Base-by-base conservation (phyloP, 169 alveolate genomes). In the Plasmodium gonderi region DNA sequence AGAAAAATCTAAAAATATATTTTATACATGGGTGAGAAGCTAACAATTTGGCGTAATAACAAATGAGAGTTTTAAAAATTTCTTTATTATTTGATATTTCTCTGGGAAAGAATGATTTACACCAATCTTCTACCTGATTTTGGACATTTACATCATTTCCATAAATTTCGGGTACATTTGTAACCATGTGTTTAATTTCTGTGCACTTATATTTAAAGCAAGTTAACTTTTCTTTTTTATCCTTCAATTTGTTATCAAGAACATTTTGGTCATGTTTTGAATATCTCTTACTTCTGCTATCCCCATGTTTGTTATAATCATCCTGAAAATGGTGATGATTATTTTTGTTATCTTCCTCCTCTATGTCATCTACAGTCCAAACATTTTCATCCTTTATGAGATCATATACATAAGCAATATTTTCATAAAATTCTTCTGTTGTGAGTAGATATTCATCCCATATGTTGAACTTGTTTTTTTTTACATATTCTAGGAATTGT, bases 71-170 rank as follows among this genome's bases (percentile, higher is more conserved):
- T 68, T 65, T 82, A 81, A 81, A 92, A 69, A 95, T 91, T 36
- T 92, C 91, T 85, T 93, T 95, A 33, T 95, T 94, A 11, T 93
- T 77, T 44, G 76, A 47, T 67, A 87, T 54, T 11, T 96, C 96
- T n/a, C 92, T 91, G 17, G 94, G 8, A 64, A 91, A 90, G 80
- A 68, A 90, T 64, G 91, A 93, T 29, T 92, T 92, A 40, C 95
- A 94, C 89, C 94, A 69, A 29, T 95, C 96, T 65, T 95, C 97
- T 45, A 94, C 76, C 75, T 95, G 96, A 12, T 23, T 92, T 42
- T 92, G 95, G 38, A 78, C 87, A 45, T 90, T 95, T 33, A 93
- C 92, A 77, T 92, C 95, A 33, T 82, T 94, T 14, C 85, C 81
- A 65, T 90, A 79, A 23, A 79, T 76, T 36, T 87, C 90, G 1